Evolutionary conservation across 2,329 filamentous ascomycete genomes (phyloP).

Genomic region (Mariannaea elegans): DNA sequence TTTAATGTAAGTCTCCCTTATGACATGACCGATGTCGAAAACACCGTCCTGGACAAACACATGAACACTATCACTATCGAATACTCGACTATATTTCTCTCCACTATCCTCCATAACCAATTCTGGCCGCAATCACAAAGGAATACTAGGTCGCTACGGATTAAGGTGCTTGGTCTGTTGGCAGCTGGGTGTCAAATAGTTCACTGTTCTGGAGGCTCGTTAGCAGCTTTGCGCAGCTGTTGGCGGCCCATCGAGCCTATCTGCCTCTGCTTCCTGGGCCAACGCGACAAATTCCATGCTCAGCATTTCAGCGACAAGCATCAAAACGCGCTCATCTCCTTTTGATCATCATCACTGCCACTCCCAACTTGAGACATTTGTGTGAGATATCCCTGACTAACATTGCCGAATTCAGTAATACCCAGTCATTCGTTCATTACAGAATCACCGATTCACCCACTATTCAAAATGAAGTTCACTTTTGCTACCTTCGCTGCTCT

Average conservation of each 20-base stretch:
- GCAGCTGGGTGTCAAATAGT: no score
- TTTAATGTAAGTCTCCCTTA: constrained; percentile 16
- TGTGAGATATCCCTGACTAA: constrained; percentile 20
- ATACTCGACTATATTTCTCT: background rate
- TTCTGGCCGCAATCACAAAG: background rate
- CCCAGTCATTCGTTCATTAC: constrained; percentile 39
- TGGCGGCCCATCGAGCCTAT: no score
- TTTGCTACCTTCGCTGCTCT: constrained; percentile 42
- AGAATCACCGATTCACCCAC: constrained; percentile 22
- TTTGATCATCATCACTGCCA: background rate
- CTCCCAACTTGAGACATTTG: background rate
- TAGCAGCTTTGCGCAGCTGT: no score
- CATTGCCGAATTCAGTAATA: constrained; percentile 31
- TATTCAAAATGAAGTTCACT: constrained; percentile 50
- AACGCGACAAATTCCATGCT: no score
- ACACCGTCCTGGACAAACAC: background rate
- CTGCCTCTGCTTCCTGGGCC: no score
- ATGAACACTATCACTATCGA: background rate
- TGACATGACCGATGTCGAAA: background rate
- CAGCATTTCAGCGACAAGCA: no score
- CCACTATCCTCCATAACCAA: background rate
- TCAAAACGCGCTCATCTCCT: background rate
- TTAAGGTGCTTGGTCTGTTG: no score
- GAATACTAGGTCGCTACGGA: no score
- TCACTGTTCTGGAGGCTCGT: no score